Conservation (phyloP, 208 protist genomes). For the Leishmania major region DNA sequence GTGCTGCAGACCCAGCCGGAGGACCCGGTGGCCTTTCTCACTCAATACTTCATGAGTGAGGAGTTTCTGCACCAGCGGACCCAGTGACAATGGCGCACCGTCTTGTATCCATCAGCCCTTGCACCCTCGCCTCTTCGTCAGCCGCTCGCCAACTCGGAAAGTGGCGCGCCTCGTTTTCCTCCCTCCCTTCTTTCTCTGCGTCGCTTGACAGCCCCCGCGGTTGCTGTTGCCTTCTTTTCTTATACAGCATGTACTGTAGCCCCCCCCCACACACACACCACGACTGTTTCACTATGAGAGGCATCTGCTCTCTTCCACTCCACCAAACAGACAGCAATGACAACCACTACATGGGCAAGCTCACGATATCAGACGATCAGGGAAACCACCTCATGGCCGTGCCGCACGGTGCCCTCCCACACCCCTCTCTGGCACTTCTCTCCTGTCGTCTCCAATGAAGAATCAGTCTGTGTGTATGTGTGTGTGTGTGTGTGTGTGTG, state of each 20-base stretch:
- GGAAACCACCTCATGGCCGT: background rate
- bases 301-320: background rate
- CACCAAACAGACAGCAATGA: background rate
- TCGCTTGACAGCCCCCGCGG: background rate
- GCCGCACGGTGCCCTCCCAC: background rate
- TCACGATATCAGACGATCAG: background rate
- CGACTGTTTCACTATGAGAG: background rate
- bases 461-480: background rate
- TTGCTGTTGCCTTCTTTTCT: background rate
- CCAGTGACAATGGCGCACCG: background rate
- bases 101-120: background rate
- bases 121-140: background rate
- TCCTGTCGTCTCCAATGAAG: background rate
- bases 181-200: background rate
- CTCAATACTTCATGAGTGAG: conserved; percentile 46
- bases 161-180: background rate
- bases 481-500: background rate
- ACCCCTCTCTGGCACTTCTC: background rate
- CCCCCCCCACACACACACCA: background rate
- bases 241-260: background rate
- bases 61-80: conserved; percentile 21
- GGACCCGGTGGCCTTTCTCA: conserved; percentile 62
- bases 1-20: conserved; percentile 63
- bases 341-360: background rate
- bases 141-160: background rate